These are phyloP conservation scores for Stagonosporopsis chrysanthemi DNA, from an alignment of 2,329 filamentous ascomycete species.

Conservation along the genomic window DNA sequence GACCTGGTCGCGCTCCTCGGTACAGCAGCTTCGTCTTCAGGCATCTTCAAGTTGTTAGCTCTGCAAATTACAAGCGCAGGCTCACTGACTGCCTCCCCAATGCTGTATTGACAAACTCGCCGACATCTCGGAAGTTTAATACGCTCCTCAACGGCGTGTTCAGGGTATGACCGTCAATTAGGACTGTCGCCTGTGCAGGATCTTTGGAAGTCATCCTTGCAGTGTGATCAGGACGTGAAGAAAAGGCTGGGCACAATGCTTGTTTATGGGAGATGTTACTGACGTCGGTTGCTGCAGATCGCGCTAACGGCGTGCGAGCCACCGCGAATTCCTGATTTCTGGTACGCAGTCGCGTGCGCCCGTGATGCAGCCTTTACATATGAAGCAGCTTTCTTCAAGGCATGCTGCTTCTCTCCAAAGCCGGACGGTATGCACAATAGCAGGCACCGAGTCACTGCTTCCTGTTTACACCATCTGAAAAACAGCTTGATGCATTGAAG, in stretches of 20 bases:
- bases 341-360: neutral
- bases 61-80: neutral
- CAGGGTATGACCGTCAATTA: constrained; percentile 15
- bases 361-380: neutral
- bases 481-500: neutral
- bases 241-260: constrained; percentile 13
- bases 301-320: constrained; percentile 10
- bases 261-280: constrained; percentile 17
- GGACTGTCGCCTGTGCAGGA: neutral
- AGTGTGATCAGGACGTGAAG: neutral
- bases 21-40: constrained; percentile 41
- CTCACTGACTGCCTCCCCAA: constrained; percentile 25
- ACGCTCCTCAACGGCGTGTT: constrained; percentile 39
- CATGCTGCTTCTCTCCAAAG: neutral
- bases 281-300: constrained; percentile 20
- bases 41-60: constrained; percentile 24
- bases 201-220: constrained; percentile 9
- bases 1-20: constrained; percentile 48
- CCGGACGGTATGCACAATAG: neutral
- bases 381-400: neutral
- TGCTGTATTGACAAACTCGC: constrained; percentile 38
- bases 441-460: neutral
- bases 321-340: constrained; percentile 13
- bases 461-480: too few relatives aligned
- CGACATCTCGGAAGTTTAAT: constrained; percentile 50